phyloP scores from a whole-genome alignment of 805 yeast species.

The Saturnispora dispora region DNA sequence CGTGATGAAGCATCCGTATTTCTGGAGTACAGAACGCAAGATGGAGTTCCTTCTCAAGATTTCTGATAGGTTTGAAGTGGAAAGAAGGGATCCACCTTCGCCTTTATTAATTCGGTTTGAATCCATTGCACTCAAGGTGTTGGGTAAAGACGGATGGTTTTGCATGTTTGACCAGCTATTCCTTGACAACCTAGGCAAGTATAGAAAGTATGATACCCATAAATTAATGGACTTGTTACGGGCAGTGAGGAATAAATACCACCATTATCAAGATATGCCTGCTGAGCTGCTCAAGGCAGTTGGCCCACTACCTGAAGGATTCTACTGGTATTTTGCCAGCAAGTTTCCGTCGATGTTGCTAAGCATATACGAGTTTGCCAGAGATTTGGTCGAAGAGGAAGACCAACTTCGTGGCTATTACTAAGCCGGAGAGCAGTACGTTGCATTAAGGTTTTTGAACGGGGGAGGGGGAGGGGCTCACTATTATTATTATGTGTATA shows the following conservation, averaged over 20 bases:
- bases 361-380: conserved; percentile 51
- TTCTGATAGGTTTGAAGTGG: conserved; percentile 87
- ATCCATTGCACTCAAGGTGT: conserved; percentile 60
- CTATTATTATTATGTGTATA: too few species aligned
- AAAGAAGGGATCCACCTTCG: conserved; percentile 69
- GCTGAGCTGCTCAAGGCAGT: conserved; percentile 50
- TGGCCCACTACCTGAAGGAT: conserved; percentile 80
- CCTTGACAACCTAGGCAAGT: conserved; percentile 79
- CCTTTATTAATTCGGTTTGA: conserved; percentile 47
- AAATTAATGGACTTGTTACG: conserved; percentile 79
- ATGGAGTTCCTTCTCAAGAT: conserved; percentile 78
- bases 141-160: conserved; percentile 67
- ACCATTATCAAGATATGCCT: conserved; percentile 89
- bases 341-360: conserved; percentile 75
- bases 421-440: neutral
- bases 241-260: conserved; percentile 87
- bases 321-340: conserved; percentile 61
- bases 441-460: neutral
- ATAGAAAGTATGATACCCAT: conserved; percentile 74
- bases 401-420: conserved; percentile 39
- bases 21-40: conserved; percentile 70
- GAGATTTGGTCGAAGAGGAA: conserved; percentile 20
- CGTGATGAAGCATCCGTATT: conserved; percentile 77
- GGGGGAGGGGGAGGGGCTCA: too few species aligned
- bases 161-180: conserved; percentile 58